A percentile compares a stretch with the other conserved stretches of the same genome.
Evolutionary conservation across 2,329 filamentous ascomycete genomes (phyloP).

Genomic region (Trichoderma koningii): DNA sequence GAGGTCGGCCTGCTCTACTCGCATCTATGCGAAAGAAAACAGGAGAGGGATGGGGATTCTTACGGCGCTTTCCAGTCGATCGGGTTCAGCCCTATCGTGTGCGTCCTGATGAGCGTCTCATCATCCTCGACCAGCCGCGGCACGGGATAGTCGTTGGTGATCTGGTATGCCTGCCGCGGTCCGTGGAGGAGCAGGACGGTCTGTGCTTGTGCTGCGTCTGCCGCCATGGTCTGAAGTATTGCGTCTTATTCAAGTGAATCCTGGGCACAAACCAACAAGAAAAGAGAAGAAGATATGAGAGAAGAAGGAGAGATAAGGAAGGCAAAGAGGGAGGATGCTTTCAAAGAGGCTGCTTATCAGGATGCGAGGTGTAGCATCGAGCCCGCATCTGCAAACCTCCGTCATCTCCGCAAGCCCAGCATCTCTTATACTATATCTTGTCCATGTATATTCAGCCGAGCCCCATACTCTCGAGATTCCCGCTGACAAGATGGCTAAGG

Average conservation of each 20-base stretch:
- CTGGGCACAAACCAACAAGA: neutral
- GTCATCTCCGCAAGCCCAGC: neutral
- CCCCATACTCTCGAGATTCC: no score
- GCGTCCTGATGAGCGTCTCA: conserved; percentile 65
- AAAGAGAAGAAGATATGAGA: neutral
- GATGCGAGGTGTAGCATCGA: neutral
- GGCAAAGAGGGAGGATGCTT: neutral
- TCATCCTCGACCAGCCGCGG: conserved; percentile 20
- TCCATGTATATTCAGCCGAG: no score
- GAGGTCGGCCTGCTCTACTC: no score
- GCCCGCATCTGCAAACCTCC: neutral
- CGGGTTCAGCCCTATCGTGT: conserved; percentile 71
- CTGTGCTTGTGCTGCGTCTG: conserved; percentile 18
- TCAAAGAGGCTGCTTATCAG: neutral
- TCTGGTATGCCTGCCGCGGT: conserved; percentile 25
- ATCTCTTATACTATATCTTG: conserved; percentile 3
- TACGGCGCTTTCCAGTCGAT: conserved; percentile 77
- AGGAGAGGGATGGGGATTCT: conserved; percentile 35
- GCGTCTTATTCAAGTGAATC: neutral
- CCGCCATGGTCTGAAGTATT: conserved; percentile 9
- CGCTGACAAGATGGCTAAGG: conserved; percentile 11
- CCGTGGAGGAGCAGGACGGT: conserved; percentile 26
- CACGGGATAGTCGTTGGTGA: conserved; percentile 4
- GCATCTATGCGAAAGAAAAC: neutral
- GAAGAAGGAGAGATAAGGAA: neutral